These are phyloP conservation scores for Volvox carteri DNA, from an alignment of 163 green algal species.

Conservation along the genomic window DNA sequence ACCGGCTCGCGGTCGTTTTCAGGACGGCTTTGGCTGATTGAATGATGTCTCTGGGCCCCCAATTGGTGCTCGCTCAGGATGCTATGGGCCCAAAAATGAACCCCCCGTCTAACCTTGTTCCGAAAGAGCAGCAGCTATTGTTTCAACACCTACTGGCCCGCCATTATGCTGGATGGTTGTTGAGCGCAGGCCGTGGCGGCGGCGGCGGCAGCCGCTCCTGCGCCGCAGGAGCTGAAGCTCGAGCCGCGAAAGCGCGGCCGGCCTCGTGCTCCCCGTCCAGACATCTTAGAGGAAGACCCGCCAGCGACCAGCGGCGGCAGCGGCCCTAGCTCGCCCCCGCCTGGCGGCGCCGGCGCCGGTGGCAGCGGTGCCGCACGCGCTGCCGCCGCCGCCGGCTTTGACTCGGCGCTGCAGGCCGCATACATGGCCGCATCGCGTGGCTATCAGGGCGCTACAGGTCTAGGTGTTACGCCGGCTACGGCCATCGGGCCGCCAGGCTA, in stretches of 20 bases:
- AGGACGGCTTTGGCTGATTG: too few species aligned
- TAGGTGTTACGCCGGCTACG: slow-evolving; percentile 34
- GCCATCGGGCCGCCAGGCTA: slow-evolving; percentile 48
- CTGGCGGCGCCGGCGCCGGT: neutral
- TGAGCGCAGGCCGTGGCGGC: too few species aligned
- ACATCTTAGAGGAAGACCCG: slow-evolving; percentile 31
- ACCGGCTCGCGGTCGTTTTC: too few species aligned
- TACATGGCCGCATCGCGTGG: slow-evolving; percentile 43
- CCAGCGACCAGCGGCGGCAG: slow-evolving; percentile 12
- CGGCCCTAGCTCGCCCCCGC: neutral
- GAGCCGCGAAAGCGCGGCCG: slow-evolving; percentile 48
- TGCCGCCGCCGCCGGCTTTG: slow-evolving; percentile 34
- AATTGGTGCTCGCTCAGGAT: too few species aligned
- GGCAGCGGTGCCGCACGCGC: neutral
- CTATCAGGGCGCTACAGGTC: slow-evolving; percentile 7
- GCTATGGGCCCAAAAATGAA: too few species aligned
- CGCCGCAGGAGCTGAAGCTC: neutral
- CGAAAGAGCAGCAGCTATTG: too few species aligned
- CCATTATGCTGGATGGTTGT: too few species aligned
- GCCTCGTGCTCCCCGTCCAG: slow-evolving; percentile 23
- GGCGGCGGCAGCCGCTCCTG: neutral
- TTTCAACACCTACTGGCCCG: too few species aligned
- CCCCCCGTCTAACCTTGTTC: too few species aligned
- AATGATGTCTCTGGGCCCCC: too few species aligned
- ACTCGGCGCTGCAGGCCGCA: slow-evolving; percentile 11